phyloP scores from a whole-genome alignment of 1,284 basidiomycete genomes.

The Cutaneotrichosporon daszewskae region DNA sequence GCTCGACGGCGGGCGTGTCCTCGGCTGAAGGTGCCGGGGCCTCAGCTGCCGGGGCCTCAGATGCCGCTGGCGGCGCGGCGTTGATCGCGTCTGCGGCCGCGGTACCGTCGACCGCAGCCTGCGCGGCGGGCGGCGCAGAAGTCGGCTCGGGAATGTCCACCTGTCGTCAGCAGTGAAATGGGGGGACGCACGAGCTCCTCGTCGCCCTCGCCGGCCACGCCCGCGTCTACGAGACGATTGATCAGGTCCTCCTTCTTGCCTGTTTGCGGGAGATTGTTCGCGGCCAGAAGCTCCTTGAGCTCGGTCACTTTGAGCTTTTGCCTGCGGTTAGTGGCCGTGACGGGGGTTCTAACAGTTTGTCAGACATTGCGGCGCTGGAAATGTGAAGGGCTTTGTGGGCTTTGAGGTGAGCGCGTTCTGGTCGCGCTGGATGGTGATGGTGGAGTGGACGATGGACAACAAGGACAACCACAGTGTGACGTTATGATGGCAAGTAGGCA shows the following conservation, averaged over 20 bases:
- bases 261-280: constrained; percentile 34
- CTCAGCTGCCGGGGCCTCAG: constrained; percentile 5
- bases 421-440: neutral
- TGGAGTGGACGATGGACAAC: neutral
- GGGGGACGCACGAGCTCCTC: constrained; percentile 23
- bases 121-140: neutral
- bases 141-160: constrained; percentile 5
- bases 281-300: constrained; percentile 46
- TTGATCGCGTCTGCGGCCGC: neutral
- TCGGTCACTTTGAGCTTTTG: constrained; percentile 49
- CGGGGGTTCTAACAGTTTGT: no score
- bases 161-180: constrained; percentile 1
- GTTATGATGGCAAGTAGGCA: no score
- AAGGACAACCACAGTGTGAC: no score
- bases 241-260: constrained; percentile 49
- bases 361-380: no score
- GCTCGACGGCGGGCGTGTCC: constrained; percentile 3
- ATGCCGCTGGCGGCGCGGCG: neutral
- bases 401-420: no score
- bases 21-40: neutral
- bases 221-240: constrained; percentile 43
- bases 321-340: constrained; percentile 29
- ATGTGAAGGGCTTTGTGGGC: no score
- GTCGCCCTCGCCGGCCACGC: constrained; percentile 19
- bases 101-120: neutral